Evolutionary conservation across 768 basidiomycete genomes (phyloP), one percentile per base, ranked within the genome.

Genomic region (Phlegmacium glaucopus): DNA sequence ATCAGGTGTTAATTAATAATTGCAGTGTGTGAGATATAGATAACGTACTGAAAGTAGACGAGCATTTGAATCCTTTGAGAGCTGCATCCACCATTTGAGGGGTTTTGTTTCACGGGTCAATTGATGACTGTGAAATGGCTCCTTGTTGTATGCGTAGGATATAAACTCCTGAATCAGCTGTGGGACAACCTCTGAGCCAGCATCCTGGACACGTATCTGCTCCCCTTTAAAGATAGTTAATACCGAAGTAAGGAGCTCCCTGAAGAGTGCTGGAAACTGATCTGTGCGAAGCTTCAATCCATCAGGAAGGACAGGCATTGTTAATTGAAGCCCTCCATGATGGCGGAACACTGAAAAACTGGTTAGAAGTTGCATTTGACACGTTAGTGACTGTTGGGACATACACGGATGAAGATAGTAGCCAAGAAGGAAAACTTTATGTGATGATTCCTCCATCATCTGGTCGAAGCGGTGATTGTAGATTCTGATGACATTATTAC

Each of bases 381-480:
- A 26, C 7, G 44, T 8, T 11, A 42, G 29, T n/a, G 10, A 13
- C 6, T 18, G 29, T 26, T 13, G 6, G 26, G 25, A 47, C 51
- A 10, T 39, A 64, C 57, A 9, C 22, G 64, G 64, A 48, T 67
- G 60, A 12, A 67, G 60, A 29, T 57, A 61, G 44, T 63, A 67
- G 22, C 55, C 59, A 3, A 64, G 47, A 10, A 66, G 51, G 44
- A 63, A 64, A n/a, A 64, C 35, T 2, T 46, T 18, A 44, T 57
- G 49, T 4, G 61, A 61, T 9, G 62, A 62, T 39, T 66, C 63
- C 1, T 40, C 57, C 62, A 66, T 66, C 59, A 66, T 61, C 39
- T 63, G 59, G 15, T 60, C 39, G 39, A 63, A 66, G 10, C 59
- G 56, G 9, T 48, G 47, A 45, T 66, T 63, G 39, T 58, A 66